These are phyloP conservation scores for Protomyces inundatus DNA, from an alignment of 1,139 yeast species.

Conservation along the genomic window DNA sequence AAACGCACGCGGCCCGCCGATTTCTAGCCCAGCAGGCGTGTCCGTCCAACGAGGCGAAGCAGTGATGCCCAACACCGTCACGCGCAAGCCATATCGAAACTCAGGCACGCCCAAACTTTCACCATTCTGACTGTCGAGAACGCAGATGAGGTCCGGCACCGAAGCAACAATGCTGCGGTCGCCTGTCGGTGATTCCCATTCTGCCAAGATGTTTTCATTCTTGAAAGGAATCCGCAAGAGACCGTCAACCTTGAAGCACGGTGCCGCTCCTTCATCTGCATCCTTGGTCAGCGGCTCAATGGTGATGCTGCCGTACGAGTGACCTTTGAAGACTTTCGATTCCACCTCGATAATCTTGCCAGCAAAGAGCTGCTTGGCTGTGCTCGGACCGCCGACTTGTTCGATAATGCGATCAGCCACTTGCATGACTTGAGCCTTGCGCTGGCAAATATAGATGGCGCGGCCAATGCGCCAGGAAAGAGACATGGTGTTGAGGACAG, in stretches of 20 bases:
- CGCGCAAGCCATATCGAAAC: conserved; percentile 46
- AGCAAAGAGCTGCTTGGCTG: conserved; percentile 42
- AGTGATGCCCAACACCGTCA: conserved; percentile 44
- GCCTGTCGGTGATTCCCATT: conserved; percentile 31
- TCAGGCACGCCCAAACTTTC: conserved; percentile 50
- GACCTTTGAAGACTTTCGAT: conserved; percentile 44
- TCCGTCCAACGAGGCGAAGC: conserved; percentile 44
- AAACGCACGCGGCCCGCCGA: conserved; percentile 46
- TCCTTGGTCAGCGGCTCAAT: conserved; percentile 38
- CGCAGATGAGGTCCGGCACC: conserved; percentile 48
- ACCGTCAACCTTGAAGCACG: conserved; percentile 33
- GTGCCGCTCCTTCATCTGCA: conserved; percentile 29
- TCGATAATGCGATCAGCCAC: conserved; percentile 43
- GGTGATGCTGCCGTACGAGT: conserved; percentile 47
- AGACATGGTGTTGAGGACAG: conserved; percentile 38
- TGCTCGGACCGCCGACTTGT: conserved; percentile 40
- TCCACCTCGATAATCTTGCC: conserved; percentile 48
- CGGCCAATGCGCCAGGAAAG: conserved; percentile 49
- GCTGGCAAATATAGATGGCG: conserved; percentile 43
- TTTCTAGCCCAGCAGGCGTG: conserved; percentile 39
- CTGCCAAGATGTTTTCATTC: conserved; percentile 46
- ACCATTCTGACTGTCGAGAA: conserved; percentile 45
- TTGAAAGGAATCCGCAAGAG: conserved; percentile 43
- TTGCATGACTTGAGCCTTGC: conserved; percentile 40
- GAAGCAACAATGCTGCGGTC: conserved; percentile 39